Evolutionary conservation across 305 asterid genomes (phyloP), one percentile per base, ranked within the genome.

Genomic region (Solanum hybrid): DNA sequence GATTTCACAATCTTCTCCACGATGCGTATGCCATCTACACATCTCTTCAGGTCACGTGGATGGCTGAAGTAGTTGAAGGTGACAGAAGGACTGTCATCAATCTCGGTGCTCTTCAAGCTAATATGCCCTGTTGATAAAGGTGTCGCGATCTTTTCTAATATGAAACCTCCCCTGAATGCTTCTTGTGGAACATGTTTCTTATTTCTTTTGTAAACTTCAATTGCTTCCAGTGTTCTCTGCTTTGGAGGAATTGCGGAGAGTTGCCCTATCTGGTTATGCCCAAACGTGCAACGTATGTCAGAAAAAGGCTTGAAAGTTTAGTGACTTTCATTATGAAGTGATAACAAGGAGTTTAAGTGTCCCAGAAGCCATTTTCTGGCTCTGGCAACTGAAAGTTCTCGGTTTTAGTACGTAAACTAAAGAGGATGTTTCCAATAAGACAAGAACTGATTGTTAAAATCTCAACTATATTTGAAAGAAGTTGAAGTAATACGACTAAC

Each of bases 41-140:
- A 97, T 85, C 85, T 86, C 26, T 91, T 94, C 10, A 96, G 24
- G 65, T 97, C 99, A 0, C 39, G 91, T 2, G 98, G 99, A 38
- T 97, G 98, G 90, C 91, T 93, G 93, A 97, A 97, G 94, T 97
- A 97, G 94, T 97, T 97, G 96, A 97, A 97, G 29, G 99, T 97
- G 94, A 97, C 77, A 0, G 95, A 90, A 0, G 99, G 99, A 93
- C 93, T 94, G 77, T 96, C 98, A 6, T 95, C 96, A 2, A 95
- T 72, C 20, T 95, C 93, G n/a, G 95, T 95, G 95, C 95, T 97
- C 72, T 32, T 77, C 11, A 97, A 93, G 91, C 73, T 92, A 4
- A 97, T 92, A 14, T 93, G 82, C 3, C 99, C 99, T 31, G 75
- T 91, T 20, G 99, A 97, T 34, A 94, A 86, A 1, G 99, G 99